phyloP scores from a whole-genome alignment of 2,329 filamentous ascomycete species.

The Penicillium psychrosexuale region DNA sequence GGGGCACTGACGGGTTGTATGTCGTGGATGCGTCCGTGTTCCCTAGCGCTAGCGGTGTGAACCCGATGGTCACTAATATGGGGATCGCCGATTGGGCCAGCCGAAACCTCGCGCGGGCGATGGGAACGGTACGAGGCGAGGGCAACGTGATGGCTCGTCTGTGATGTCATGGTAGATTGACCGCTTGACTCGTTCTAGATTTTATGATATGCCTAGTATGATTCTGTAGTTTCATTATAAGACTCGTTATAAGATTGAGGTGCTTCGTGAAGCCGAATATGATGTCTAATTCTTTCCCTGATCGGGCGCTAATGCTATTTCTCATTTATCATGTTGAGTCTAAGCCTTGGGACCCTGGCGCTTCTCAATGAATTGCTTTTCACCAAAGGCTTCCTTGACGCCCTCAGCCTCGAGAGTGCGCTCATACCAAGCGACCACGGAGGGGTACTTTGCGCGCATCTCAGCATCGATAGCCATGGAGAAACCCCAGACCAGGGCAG shows the following conservation, averaged over 20 bases:
- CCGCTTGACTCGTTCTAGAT: neutral
- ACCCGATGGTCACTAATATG: constrained; percentile 54
- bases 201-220: neutral
- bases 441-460: constrained; percentile 26
- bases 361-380: constrained; percentile 27
- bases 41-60: constrained; percentile 51
- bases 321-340: neutral
- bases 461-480: constrained; percentile 24
- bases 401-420: constrained; percentile 20
- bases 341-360: constrained; percentile 12
- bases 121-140: constrained; percentile 21
- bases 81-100: constrained; percentile 49
- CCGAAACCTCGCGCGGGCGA: constrained; percentile 35
- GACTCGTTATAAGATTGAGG: neutral
- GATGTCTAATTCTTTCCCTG: neutral
- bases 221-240: neutral
- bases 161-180: constrained; percentile 8
- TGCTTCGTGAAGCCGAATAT: neutral
- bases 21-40: constrained; percentile 52
- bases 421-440: constrained; percentile 26
- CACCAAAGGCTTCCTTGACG: constrained; percentile 29
- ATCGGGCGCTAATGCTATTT: neutral
- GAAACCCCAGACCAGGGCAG: constrained; percentile 28
- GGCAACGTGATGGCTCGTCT: constrained; percentile 24
- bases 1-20: constrained; percentile 47